These are phyloP conservation scores for Tricholoma hemisulphureum DNA, from an alignment of 768 basidiomycete genomes.

Conservation along the genomic window DNA sequence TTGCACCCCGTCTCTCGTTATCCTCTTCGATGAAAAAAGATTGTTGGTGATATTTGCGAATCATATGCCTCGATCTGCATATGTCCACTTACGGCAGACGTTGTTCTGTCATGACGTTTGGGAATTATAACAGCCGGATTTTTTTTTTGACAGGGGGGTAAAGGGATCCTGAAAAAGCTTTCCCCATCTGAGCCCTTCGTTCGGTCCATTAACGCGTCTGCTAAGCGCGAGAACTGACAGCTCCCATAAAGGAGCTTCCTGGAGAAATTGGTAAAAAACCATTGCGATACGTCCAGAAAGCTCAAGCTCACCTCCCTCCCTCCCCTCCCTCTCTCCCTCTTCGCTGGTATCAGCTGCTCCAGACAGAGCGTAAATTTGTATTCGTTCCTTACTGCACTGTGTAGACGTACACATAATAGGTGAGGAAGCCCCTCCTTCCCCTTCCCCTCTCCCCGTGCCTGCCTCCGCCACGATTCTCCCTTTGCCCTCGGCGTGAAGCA, in stretches of 20 bases:
- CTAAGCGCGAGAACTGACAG: slow-evolving; percentile 10
- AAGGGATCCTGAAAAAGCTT: too few relatives aligned
- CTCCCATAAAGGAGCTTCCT: slow-evolving; percentile 10
- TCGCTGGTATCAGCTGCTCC: background rate
- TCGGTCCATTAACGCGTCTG: background rate
- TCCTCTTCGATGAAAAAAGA: background rate
- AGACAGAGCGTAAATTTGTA: background rate
- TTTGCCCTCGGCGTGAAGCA: background rate
- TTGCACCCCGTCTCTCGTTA: background rate
- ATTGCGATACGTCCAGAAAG: slow-evolving; percentile 6
- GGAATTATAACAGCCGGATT: background rate
- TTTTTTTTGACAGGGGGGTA: slow-evolving; percentile 6
- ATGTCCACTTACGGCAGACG: slow-evolving; percentile 5
- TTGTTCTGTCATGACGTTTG: slow-evolving; percentile 9
- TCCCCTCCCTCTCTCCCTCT: background rate
- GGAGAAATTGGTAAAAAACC: slow-evolving; percentile 10
- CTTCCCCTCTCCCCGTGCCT: background rate
- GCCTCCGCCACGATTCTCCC: background rate
- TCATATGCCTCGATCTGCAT: background rate
- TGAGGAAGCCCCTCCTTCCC: background rate
- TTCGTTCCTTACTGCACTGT: background rate
- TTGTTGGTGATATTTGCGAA: background rate
- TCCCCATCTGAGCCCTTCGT: too few relatives aligned
- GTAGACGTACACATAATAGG: background rate
- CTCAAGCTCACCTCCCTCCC: background rate